These are phyloP conservation scores for Tricholoma sp. DNA, from an alignment of 768 basidiomycete genomes.

Conservation along the genomic window DNA sequence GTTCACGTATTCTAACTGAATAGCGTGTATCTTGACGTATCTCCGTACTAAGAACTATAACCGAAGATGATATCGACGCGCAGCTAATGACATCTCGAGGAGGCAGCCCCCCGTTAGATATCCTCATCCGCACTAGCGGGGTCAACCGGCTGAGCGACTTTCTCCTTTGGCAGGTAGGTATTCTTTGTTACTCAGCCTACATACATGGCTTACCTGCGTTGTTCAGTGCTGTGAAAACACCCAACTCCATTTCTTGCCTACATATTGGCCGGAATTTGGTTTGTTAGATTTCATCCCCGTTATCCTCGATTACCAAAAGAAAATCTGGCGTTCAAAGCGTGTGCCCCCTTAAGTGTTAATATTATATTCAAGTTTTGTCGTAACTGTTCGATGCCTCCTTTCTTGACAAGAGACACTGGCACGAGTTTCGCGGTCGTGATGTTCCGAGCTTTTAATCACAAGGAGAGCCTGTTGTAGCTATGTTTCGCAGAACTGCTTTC, in stretches of 20 bases:
- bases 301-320: constrained; percentile 82
- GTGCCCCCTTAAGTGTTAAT: background rate
- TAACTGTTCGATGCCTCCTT: too few relatives aligned
- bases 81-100: constrained; percentile 61
- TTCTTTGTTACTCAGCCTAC: background rate
- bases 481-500: too few relatives aligned
- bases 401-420: too few relatives aligned
- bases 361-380: background rate
- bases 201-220: constrained; percentile 6
- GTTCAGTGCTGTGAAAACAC: constrained; percentile 73
- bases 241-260: constrained; percentile 78
- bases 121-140: constrained; percentile 88
- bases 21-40: background rate
- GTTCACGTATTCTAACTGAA: background rate
- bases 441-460: too few relatives aligned
- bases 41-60: constrained; percentile 32
- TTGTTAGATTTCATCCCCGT: constrained; percentile 83
- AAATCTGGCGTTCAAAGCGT: constrained; percentile 40
- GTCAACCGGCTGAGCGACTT: constrained; percentile 87
- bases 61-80: constrained; percentile 61
- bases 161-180: constrained; percentile 89
- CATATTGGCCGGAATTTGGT: constrained; percentile 94
- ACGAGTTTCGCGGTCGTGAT: too few relatives aligned
- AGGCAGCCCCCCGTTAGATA: constrained; percentile 78
- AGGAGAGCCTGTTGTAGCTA: too few relatives aligned